Conservation (phyloP, 2,329 filamentous ascomycete species). For the Scytalidium lignicola region DNA sequence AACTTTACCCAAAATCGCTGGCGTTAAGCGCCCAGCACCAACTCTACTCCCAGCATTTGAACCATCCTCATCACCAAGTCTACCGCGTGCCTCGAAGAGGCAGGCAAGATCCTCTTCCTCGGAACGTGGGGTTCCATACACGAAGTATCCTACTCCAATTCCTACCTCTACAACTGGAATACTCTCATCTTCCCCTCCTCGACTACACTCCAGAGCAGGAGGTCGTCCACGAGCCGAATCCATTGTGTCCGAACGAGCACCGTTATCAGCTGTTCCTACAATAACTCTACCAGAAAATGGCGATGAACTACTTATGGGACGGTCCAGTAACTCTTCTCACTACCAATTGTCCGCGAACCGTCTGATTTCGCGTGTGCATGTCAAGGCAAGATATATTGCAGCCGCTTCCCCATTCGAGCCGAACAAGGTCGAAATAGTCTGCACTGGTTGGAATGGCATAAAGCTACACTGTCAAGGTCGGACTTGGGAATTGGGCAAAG, state of each 20-base stretch:
- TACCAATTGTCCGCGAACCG: slow-evolving; percentile 91
- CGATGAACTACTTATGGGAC: slow-evolving; percentile 78
- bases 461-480: slow-evolving; percentile 88
- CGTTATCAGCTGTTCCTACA: slow-evolving; percentile 76
- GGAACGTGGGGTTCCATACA: slow-evolving; percentile 23
- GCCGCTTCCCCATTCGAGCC: slow-evolving; percentile 62
- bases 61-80: slow-evolving; percentile 70
- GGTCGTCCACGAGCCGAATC: slow-evolving; percentile 56
- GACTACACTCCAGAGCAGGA: slow-evolving; percentile 39
- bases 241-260: slow-evolving; percentile 66
- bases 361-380: slow-evolving; percentile 87
- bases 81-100: slow-evolving; percentile 66
- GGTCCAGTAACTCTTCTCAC: slow-evolving; percentile 92
- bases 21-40: slow-evolving; percentile 58
- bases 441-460: slow-evolving; percentile 92
- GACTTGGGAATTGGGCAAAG: slow-evolving; percentile 80
- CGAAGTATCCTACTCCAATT: slow-evolving; percentile 85
- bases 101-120: slow-evolving; percentile 47
- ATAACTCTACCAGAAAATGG: slow-evolving; percentile 78
- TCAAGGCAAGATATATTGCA: slow-evolving; percentile 78
- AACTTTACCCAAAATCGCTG: slow-evolving; percentile 27
- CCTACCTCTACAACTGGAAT: slow-evolving; percentile 93
- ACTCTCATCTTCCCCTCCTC: slow-evolving; percentile 78
- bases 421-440: slow-evolving; percentile 81
- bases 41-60: slow-evolving; percentile 75